Evolutionary conservation across 2,329 filamentous ascomycete species (phyloP), one percentile per base, ranked within the genome.

Genomic region (Aquanectria penicillioides): DNA sequence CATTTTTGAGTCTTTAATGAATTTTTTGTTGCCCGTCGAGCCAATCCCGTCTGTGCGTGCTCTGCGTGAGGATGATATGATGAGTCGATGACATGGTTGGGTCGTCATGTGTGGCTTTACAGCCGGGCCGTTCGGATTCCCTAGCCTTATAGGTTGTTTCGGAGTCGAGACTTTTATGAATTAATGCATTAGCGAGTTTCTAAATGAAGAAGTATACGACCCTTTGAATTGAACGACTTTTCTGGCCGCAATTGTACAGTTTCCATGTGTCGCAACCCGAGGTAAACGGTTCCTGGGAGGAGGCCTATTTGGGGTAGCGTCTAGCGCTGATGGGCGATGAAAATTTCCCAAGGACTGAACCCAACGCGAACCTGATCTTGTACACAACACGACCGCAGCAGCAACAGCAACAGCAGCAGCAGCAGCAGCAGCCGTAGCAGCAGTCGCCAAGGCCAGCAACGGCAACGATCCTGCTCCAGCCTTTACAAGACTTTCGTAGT

Each of bases 291-390:
- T n/a, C n/a, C n/a, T n/a, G n/a, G n/a, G n/a, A n/a, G n/a, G n/a
- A n/a, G 12, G 31, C 31, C 25, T 44, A 20, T 43, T 40, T 44
- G 38, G 37, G 23, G 41, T 33, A 54, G 28, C 25, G 43, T 41
- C 29, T 59, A 57, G 54, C 47, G 54, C 54, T 57, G 40, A 46
- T 54, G 33, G 33, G 17, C 20, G 28, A 40, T 13, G 41, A 52
- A 57, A 57, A 52, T 57, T 57, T 46, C 54, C 54, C 47, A 51
- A 51, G 40, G 43, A 31, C 15, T 26, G 18, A 23, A 29, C 17
- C 20, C 20, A 46, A 26, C 43, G 43, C 36, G 26, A 51, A 36
- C 37, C 31, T 49, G 18, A 34, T 26, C 33, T 46, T 37, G 40
- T 51, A 47, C 54, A 40, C 47, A 23, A 34, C 47, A 31, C 13